A percentile compares a stretch with the other conserved stretches of the same genome.
These are phyloP conservation scores for Mortierella antarctica DNA, from an alignment of 192 early-diverging fungal species.

Conservation along the genomic window DNA sequence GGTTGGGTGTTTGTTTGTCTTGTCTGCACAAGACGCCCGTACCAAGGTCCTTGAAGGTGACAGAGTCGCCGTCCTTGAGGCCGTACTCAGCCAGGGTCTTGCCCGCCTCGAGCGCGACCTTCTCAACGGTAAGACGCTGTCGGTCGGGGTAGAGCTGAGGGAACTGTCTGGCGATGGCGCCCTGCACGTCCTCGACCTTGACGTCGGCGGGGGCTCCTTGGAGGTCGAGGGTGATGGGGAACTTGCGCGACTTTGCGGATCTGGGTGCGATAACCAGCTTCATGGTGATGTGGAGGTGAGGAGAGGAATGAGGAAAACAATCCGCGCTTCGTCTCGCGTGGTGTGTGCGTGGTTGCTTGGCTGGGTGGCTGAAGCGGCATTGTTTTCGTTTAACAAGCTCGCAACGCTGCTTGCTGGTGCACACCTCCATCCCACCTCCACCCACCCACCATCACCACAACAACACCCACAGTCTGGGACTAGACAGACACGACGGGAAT, in stretches of 20 bases:
- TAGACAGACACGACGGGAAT: slow-evolving; percentile 1
- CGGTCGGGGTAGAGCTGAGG: slow-evolving; percentile 78
- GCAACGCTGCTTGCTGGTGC: not conserved
- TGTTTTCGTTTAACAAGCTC: not conserved
- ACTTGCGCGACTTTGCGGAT: slow-evolving; percentile 55
- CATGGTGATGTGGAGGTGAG: slow-evolving; percentile 42
- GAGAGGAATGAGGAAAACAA: not conserved
- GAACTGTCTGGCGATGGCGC: slow-evolving; percentile 71
- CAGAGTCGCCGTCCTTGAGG: slow-evolving; percentile 70
- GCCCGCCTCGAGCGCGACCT: slow-evolving; percentile 64
- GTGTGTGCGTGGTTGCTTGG: not conserved
- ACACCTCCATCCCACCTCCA: not conserved
- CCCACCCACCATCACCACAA: not conserved
- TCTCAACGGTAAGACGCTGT: slow-evolving; percentile 81
- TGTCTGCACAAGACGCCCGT: not conserved
- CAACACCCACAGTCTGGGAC: not conserved
- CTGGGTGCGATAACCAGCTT: slow-evolving; percentile 62
- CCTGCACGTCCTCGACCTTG: slow-evolving; percentile 76
- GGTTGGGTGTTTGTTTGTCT: too few relatives aligned
- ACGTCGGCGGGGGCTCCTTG: slow-evolving; percentile 58
- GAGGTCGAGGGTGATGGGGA: slow-evolving; percentile 71
- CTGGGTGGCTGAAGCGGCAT: not conserved
- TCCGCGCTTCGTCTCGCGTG: too few relatives aligned
- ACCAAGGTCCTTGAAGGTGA: slow-evolving; percentile 79
- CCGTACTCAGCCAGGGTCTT: slow-evolving; percentile 71